phyloP scores from a whole-genome alignment of 2,329 filamentous ascomycete species.

The Botrytis elliptica region DNA sequence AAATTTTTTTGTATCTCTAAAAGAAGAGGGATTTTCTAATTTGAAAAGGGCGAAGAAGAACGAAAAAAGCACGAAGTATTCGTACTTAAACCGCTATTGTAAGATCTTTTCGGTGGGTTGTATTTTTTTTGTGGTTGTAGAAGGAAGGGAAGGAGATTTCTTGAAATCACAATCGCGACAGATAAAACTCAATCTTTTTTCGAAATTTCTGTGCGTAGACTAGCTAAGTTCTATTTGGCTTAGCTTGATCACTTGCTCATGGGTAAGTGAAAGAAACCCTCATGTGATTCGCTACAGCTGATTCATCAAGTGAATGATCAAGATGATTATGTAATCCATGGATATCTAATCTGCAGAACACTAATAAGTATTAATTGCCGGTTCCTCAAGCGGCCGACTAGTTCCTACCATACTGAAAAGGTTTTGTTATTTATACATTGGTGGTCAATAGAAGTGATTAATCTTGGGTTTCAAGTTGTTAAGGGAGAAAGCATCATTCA shows the following conservation, averaged over 20 bases:
- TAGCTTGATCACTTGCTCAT: neutral
- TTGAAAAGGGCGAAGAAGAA: constrained; percentile 39
- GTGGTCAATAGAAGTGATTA: neutral
- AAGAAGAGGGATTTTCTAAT: constrained; percentile 37
- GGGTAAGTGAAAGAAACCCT: neutral
- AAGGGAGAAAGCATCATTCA: neutral
- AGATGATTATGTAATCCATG: neutral
- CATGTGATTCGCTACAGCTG: neutral
- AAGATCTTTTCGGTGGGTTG: constrained; percentile 25
- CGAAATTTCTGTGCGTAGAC: constrained; percentile 24
- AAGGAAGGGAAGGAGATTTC: constrained; percentile 21
- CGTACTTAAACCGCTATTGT: constrained; percentile 39
- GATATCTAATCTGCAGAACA: neutral
- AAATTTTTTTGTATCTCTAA: constrained; percentile 42
- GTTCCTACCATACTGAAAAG: no score
- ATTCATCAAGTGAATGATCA: neutral
- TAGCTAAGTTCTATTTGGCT: neutral
- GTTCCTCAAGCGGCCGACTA: no score
- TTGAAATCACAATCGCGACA: constrained; percentile 27
- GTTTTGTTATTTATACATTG: no score
- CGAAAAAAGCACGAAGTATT: constrained; percentile 40
- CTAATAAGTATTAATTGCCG: no score
- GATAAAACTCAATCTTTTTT: constrained; percentile 22
- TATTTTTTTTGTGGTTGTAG: constrained; percentile 25
- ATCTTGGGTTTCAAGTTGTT: neutral